These are phyloP conservation scores for Cordyceps tenuipes DNA, from an alignment of 2,329 filamentous ascomycete genomes.

Conservation along the genomic window DNA sequence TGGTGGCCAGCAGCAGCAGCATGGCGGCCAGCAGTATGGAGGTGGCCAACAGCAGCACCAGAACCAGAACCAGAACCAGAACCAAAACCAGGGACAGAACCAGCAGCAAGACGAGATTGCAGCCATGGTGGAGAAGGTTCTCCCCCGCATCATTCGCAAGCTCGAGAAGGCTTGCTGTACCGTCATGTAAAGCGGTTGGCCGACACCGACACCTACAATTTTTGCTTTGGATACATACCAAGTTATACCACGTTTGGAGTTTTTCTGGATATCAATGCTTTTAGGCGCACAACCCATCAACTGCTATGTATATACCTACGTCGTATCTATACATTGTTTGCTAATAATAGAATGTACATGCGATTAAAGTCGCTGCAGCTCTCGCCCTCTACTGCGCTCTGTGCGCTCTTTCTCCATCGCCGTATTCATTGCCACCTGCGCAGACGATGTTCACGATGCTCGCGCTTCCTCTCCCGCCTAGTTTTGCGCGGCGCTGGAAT, in stretches of 20 bases:
- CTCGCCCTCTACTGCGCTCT: neutral
- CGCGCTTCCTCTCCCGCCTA: neutral
- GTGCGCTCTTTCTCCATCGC: neutral
- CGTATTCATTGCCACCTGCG: neutral
- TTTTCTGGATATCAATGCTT: conserved; percentile 7
- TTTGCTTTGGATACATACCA: neutral
- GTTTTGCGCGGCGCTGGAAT: neutral
- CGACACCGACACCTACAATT: neutral
- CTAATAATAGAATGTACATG: neutral
- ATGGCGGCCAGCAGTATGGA: conserved; percentile 24
- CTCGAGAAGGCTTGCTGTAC: conserved; percentile 63
- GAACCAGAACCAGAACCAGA: conserved; percentile 34
- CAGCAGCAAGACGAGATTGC: conserved; percentile 46
- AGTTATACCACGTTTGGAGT: neutral
- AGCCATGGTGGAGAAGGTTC: conserved; percentile 50
- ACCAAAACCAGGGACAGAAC: conserved; percentile 32
- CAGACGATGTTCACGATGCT: neutral
- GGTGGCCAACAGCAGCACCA: conserved; percentile 38
- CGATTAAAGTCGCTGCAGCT: neutral
- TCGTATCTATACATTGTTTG: neutral
- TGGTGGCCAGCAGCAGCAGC: conserved; percentile 33
- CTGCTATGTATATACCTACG: conserved; percentile 2
- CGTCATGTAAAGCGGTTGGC: conserved; percentile 52
- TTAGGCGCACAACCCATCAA: neutral
- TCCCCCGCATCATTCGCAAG: conserved; percentile 54